Evolutionary conservation across 352 stramenopile species (phyloP), one percentile per base, ranked within the genome.

Genomic region (Globisporangium ultimum): DNA sequence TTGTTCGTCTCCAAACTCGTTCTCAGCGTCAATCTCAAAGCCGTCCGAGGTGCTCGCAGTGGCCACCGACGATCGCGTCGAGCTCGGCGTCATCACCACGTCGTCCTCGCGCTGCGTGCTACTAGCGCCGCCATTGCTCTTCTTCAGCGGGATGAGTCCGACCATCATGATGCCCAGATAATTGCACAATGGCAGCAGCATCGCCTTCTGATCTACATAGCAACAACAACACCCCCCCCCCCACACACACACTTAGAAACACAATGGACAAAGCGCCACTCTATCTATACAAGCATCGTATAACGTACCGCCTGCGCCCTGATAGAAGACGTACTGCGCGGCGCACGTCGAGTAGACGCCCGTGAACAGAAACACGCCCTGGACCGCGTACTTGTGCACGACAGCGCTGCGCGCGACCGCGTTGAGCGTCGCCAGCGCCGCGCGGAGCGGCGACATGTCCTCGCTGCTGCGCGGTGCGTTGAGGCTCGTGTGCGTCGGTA

Each of bases 151-250:
- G 24, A 92, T 67, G 17, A 94, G 63, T 0, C 85, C 85, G 2
- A 91, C 84, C 24, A 94, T 78, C 83, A 93, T 91, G 75, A 94
- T 91, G 18, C 85, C 85, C 14, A 94, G 63, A 55, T 92, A 94
- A 70, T 94, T 94, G 67, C 85, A 92, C 3, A 94, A 74, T 58
- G 85, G 85, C 41, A 94, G 61, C n/a, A 94, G 67, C 82, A 94
- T 93, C n/a, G 79, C 77, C 41, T 76, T 80, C 63, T 94, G 85
- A 55, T 90, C 82, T 55, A 76, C 80, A 45, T 40, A 43, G 9
- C n/a, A 34, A 11, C 6, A 24, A 14, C 41, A 48, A 18, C 2
- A 47, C 3, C 15, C n/a, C n/a, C n/a, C n/a, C n/a, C n/a, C n/a
- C n/a, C n/a, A n/a, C n/a, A 20, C 22, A 36, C 3, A 38, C 22